Conservation (phyloP, 495 filamentous ascomycete species). For the Penicillium herquei region DNA sequence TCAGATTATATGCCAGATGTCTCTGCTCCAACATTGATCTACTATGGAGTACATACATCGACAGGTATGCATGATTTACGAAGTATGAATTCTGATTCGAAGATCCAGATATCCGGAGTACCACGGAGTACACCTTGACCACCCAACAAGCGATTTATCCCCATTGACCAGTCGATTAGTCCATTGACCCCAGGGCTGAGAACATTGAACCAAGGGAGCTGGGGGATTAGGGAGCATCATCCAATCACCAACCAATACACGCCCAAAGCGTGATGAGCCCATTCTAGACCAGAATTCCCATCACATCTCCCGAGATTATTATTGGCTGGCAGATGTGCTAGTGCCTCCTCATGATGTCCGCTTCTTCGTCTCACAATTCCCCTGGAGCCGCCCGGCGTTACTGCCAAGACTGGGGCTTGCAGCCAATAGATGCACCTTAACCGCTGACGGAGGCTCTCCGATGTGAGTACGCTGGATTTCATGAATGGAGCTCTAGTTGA, state of each 20-base stretch:
- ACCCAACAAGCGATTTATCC: too few relatives aligned
- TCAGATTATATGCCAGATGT: background rate
- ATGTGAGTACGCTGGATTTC: background rate
- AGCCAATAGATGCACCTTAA: slow-evolving; percentile 4
- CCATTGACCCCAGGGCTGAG: background rate
- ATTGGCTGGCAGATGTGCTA: slow-evolving; percentile 21
- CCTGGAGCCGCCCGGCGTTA: slow-evolving; percentile 24
- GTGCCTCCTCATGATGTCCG: slow-evolving; percentile 11
- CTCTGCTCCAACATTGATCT: too few relatives aligned
- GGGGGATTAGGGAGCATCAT: background rate
- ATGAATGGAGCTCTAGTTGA: background rate
- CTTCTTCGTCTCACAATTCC: slow-evolving; percentile 21
- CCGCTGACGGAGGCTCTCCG: slow-evolving; percentile 1
- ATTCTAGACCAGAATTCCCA: slow-evolving; percentile 7
- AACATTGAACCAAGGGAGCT: background rate
- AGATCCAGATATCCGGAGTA: too few relatives aligned
- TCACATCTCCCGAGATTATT: slow-evolving; percentile 21
- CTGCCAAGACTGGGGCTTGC: slow-evolving; percentile 15
- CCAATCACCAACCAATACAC: slow-evolving; percentile 6
- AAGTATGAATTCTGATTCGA: too few relatives aligned
- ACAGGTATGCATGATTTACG: too few relatives aligned
- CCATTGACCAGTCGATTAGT: too few relatives aligned
- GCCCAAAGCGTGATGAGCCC: background rate
- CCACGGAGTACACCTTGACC: too few relatives aligned
- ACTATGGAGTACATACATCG: too few relatives aligned